These are phyloP conservation scores for Sugiyamaella valdiviana DNA, from an alignment of 805 yeast species.

Conservation along the genomic window DNA sequence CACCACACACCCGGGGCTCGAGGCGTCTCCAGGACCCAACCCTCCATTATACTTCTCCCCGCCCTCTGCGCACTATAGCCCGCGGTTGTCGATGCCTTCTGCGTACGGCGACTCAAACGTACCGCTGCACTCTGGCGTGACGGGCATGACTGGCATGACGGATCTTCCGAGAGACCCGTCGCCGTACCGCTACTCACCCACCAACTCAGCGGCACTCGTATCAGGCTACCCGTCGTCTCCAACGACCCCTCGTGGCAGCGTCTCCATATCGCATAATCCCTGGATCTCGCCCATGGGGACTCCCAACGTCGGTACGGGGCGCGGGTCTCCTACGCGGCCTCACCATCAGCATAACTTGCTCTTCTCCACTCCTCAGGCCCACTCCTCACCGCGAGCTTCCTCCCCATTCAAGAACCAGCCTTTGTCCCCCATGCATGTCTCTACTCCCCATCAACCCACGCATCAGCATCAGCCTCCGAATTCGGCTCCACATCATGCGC, in stretches of 20 bases:
- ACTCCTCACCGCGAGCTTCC: not conserved
- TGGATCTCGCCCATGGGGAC: constrained; percentile 13
- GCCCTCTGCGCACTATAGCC: constrained; percentile 1
- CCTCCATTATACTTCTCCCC: constrained; percentile 3
- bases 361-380: not conserved
- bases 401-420: not conserved
- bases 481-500: not conserved
- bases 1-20: constrained; percentile 1
- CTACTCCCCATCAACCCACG: constrained; percentile 4
- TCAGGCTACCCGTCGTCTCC: constrained; percentile 4
- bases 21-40: not conserved
- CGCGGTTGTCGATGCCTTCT: constrained; percentile 1
- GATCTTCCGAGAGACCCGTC: not conserved
- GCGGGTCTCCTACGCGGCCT: constrained; percentile 5
- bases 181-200: constrained; percentile 9
- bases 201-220: constrained; percentile 1
- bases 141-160: not conserved
- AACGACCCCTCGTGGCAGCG: constrained; percentile 5
- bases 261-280: constrained; percentile 9
- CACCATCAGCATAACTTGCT: constrained; percentile 1
- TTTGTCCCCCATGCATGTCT: constrained; percentile 1
- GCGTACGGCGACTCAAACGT: not conserved
- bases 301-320: not conserved
- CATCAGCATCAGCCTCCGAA: constrained; percentile 7
- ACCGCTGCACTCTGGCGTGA: not conserved